phyloP scores from a whole-genome alignment of 2,329 filamentous ascomycete genomes.

The Fusarium solani-melongenae region DNA sequence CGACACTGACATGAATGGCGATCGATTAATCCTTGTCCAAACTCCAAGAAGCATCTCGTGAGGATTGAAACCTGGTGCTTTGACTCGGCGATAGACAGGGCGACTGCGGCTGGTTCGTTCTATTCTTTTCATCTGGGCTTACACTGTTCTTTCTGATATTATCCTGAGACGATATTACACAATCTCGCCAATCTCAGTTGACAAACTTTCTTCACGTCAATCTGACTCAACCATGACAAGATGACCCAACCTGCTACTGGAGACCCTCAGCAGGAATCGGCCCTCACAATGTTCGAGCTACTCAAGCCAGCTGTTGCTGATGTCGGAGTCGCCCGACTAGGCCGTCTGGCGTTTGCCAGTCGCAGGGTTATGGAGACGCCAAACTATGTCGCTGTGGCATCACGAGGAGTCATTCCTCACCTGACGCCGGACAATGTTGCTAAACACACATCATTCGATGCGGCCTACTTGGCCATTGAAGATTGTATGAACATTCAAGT shows the following conservation, averaged over 20 bases:
- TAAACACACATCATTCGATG: slow-evolving; percentile 72
- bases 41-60: slow-evolving; percentile 19
- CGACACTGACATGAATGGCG: slow-evolving; percentile 3
- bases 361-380: slow-evolving; percentile 82
- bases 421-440: slow-evolving; percentile 85
- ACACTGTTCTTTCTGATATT: background rate
- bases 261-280: slow-evolving; percentile 29
- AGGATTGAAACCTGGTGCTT: background rate
- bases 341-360: slow-evolving; percentile 70
- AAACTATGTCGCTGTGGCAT: slow-evolving; percentile 82
- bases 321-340: slow-evolving; percentile 70
- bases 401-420: slow-evolving; percentile 87
- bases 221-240: slow-evolving; percentile 35
- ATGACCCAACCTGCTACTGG: slow-evolving; percentile 43
- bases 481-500: slow-evolving; percentile 75
- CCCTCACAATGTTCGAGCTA: slow-evolving; percentile 57
- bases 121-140: background rate
- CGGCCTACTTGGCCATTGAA: slow-evolving; percentile 86
- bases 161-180: background rate
- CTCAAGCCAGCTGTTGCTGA: slow-evolving; percentile 54
- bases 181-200: background rate
- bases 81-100: background rate
- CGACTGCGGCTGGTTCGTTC: background rate
- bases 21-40: slow-evolving; percentile 32
- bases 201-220: background rate